Evolutionary conservation across 768 basidiomycete species (phyloP), one percentile per base, ranked within the genome.

Genomic region (Russula ochroleuca): DNA sequence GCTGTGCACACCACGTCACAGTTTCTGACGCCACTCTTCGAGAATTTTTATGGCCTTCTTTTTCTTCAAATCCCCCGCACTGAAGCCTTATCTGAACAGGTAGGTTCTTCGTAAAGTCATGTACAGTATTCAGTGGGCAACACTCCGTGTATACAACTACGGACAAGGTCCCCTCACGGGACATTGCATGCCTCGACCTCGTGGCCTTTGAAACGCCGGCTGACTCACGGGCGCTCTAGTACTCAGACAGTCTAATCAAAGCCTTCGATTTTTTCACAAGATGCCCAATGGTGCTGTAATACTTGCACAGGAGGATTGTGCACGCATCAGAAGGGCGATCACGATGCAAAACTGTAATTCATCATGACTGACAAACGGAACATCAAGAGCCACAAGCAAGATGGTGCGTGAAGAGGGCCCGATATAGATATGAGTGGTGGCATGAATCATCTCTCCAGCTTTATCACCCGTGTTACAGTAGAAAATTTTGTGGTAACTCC

Each of bases 241-340:
- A 33, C n/a, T 25, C 23, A 35, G 15, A 56, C 41, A 56, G 60
- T 65, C 64, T 65, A 61, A 61, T 65, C 59, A 47, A 49, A 1
- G 19, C 49, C 9, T 33, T 25, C 25, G n/a, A 47, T 38, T 25
- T 21, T 61, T 49, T 61, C 58, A 57, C 64, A 56, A 51, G 54
- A 43, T 38, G 53, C 31, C 48, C 40, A 23, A 56, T 40, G n/a
- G 6, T 65, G 64, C 48, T 50, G 64, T 65, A 38, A 55, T 21
- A 13, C 47, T 17, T 47, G 17, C 31, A 59, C 45, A 51, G 48
- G 56, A 48, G 47, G 41, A 31, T 45, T 33, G 47, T 45, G 63
- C 63, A 33, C 49, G 59, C 59, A 60, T 65, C 64, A 65, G 54
- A 61, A 61, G 59, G 23, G 49, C 54, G 64, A 65, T 65, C 64